Evolutionary conservation across 2,329 filamentous ascomycete genomes (phyloP).

Genomic region (Claviceps sp.): DNA sequence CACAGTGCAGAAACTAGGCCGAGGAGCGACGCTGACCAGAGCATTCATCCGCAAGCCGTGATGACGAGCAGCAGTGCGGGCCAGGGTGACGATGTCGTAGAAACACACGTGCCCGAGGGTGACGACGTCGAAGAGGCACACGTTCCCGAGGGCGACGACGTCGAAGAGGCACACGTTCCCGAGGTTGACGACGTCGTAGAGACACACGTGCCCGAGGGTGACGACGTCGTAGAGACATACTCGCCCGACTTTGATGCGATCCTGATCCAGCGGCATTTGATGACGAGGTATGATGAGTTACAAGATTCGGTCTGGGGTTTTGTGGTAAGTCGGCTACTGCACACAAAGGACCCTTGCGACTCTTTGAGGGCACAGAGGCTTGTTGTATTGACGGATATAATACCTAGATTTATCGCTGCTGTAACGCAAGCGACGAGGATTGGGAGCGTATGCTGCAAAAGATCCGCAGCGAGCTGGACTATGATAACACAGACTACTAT

Average conservation of each 20-base stretch:
- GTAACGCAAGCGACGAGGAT: neutral
- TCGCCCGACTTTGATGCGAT: neutral
- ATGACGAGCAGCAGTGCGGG: neutral
- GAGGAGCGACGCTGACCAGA: too few species aligned
- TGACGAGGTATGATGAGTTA: neutral
- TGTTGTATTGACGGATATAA: neutral
- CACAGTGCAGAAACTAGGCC: too few species aligned
- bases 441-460: slow-evolving; percentile 1
- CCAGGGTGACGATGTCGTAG: too few species aligned
- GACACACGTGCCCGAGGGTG: too few species aligned
- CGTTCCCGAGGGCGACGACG: too few species aligned
- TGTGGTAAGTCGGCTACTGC: neutral
- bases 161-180: too few species aligned
- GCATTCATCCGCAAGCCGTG: too few species aligned
- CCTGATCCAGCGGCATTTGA: neutral
- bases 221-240: neutral
- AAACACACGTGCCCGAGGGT: too few species aligned
- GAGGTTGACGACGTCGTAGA: too few species aligned
- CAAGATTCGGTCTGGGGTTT: slow-evolving; percentile 1
- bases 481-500: neutral
- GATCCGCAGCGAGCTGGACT: neutral
- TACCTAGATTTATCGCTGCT: slow-evolving; percentile 2
- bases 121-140: too few species aligned
- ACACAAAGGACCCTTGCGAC: too few species aligned
- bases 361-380: neutral